Evolutionary conservation across 345 rosid genomes (phyloP).

Genomic region (Hypericum perforatum): DNA sequence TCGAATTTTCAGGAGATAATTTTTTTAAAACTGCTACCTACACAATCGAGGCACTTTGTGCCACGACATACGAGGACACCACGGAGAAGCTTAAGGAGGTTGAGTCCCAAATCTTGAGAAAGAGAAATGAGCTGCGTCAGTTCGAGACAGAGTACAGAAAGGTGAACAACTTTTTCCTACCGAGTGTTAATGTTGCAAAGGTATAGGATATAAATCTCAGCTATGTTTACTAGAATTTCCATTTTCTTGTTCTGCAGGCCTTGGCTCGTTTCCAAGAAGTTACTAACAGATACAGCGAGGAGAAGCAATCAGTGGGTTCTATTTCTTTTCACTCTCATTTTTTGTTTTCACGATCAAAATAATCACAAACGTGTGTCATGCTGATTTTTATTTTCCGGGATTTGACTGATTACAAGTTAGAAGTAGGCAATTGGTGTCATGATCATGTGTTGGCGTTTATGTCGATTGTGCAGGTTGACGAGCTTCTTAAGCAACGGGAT

Average conservation of each 20-base stretch:
- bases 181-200: not conserved
- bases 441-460: constrained; percentile 7
- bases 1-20: constrained; percentile 69
- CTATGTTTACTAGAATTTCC: constrained; percentile 5
- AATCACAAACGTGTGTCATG: not conserved
- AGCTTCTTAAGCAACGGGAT: constrained; percentile 80
- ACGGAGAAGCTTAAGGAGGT: constrained; percentile 73
- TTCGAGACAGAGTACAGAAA: constrained; percentile 95
- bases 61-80: constrained; percentile 69
- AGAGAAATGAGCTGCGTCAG: constrained; percentile 87
- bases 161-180: constrained; percentile 26
- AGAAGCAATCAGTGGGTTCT: constrained; percentile 76
- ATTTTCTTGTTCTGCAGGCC: constrained; percentile 46
- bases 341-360: not conserved
- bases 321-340: not conserved
- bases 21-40: constrained; percentile 92
- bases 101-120: constrained; percentile 79
- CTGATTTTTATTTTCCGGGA: no score
- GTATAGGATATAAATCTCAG: not conserved
- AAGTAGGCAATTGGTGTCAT: no score
- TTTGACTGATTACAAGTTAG: no score
- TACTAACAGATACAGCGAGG: constrained; percentile 76
- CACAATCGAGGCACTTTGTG: constrained; percentile 92
- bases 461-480: constrained; percentile 55
- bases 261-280: constrained; percentile 94